Base-by-base conservation (phyloP, 495 filamentous ascomycete genomes). In the Penicillium pancosmium region DNA sequence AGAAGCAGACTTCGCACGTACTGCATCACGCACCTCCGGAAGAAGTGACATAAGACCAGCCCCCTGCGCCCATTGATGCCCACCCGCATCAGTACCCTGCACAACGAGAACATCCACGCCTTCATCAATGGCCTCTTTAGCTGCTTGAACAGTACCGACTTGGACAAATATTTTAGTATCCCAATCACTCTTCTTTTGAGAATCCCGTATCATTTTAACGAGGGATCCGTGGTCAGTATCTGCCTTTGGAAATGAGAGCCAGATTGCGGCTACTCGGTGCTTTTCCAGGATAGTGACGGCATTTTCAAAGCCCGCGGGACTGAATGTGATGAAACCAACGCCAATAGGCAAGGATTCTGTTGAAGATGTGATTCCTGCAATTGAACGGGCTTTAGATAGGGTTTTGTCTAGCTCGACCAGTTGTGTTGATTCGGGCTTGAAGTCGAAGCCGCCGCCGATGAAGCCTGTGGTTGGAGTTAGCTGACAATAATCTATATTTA, bases 21-120 rank as follows among this genome's bases (percentile, higher is more conserved):
- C n/a, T n/a, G 86, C 78, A 62, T 89, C 86, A 21, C 85, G 83
- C 7, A 88, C 85, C 2, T 86, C 82, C 1, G 86, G 86, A 33
- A 87, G 51, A 15, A 87, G 65, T 10, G 73, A 81, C 27, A 90
- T 70, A 38, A 90, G 71, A 55, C 79, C 83, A 35, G 73, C 82
- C 12, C 84, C 81, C 31, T 87, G 81, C 23, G 86, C 83, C 38
- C 86, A 86, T 47, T 87, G 89, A 64, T 89, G 87, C 0, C 87
- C 87, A 4, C 86, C 87, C 1, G 84, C 86, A 72, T 89, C 86
- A 16, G 82, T 81, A 5, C 87, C 87, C 69, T 90, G 87, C 36
- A 85, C 78, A 57, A 88, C 91, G 11, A 92, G 78, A 59, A 89
- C 82, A 68, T 91, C 89, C 5, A 86, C 87, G 8, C 88, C 88